Evolutionary conservation across 148 eudicot species (phyloP).

Genomic region (Hydrangea macrophylla): DNA sequence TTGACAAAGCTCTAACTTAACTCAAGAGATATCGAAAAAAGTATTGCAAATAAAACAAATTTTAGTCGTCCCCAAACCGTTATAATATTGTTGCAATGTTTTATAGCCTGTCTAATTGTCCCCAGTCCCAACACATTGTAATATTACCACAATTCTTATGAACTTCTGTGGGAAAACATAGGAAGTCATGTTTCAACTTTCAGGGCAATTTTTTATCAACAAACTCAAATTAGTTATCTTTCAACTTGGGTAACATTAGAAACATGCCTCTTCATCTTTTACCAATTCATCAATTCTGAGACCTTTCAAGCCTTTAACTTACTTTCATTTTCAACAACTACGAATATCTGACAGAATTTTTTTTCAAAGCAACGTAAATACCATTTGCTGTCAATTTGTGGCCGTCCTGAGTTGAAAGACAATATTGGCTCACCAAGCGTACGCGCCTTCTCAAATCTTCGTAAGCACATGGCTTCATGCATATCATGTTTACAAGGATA

Average conservation of each 20-base stretch:
- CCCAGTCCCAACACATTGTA: neutral
- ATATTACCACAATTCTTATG: neutral
- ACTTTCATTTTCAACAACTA: neutral
- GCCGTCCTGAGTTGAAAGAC: slow-evolving; percentile 61
- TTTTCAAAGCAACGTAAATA: slow-evolving; percentile 32
- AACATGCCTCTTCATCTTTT: neutral
- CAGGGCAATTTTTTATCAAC: neutral
- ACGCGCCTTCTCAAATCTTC: slow-evolving; percentile 71
- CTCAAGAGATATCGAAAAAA: neutral
- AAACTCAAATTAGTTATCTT: neutral
- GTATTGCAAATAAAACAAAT: too few relatives aligned
- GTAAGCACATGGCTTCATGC: slow-evolving; percentile 72
- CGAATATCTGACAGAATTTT: neutral
- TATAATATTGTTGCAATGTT: too few relatives aligned
- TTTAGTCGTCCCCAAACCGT: too few relatives aligned
- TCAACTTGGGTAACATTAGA: neutral
- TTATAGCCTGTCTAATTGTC: too few relatives aligned
- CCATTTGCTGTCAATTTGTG: slow-evolving; percentile 80
- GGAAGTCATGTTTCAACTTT: neutral
- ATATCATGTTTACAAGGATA: slow-evolving; percentile 15
- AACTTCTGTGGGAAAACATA: neutral
- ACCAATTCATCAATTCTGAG: neutral
- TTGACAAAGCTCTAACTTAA: neutral
- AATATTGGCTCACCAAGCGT: slow-evolving; percentile 62
- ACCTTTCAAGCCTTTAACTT: neutral